These are phyloP conservation scores for Apophysomyces elegans DNA, from an alignment of 371 early-diverging fungal species.

Conservation along the genomic window DNA sequence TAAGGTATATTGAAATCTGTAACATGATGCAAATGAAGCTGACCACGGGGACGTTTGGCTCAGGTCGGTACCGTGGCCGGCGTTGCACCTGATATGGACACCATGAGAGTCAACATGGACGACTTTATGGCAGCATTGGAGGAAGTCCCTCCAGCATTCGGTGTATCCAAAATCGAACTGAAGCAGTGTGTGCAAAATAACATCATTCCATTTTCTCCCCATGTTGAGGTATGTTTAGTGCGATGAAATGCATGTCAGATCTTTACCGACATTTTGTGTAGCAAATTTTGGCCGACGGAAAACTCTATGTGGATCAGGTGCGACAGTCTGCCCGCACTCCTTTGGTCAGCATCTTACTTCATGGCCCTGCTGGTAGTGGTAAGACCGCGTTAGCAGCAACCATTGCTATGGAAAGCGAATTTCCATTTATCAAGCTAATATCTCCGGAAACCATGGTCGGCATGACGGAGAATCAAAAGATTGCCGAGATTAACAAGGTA, in stretches of 20 bases:
- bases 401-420: slow-evolving; percentile 92
- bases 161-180: slow-evolving; percentile 94
- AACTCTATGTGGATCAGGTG: slow-evolving; percentile 87
- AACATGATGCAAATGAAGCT: slow-evolving; percentile 2
- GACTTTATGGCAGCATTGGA: slow-evolving; percentile 96
- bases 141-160: slow-evolving; percentile 98
- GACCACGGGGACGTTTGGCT: not conserved
- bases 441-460: slow-evolving; percentile 99
- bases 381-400: slow-evolving; percentile 98
- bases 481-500: slow-evolving; percentile 90
- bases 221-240: slow-evolving; percentile 60
- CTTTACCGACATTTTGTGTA: slow-evolving; percentile 15
- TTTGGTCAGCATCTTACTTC: slow-evolving; percentile 86
- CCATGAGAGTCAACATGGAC: slow-evolving; percentile 88
- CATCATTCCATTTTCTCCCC: slow-evolving; percentile 80
- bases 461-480: slow-evolving; percentile 91
- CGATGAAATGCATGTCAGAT: not conserved
- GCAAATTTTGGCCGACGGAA: slow-evolving; percentile 82
- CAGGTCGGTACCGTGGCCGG: slow-evolving; percentile 78
- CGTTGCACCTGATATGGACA: slow-evolving; percentile 81
- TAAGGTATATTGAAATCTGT: slow-evolving; percentile 54
- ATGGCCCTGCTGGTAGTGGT: slow-evolving; percentile 92
- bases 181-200: slow-evolving; percentile 84
- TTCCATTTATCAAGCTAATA: slow-evolving; percentile 99
- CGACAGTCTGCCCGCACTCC: slow-evolving; percentile 83